Base-by-base conservation (phyloP, 225 moss, liverwort and hornwort species). In the Physcomitrellopsis africana region DNA sequence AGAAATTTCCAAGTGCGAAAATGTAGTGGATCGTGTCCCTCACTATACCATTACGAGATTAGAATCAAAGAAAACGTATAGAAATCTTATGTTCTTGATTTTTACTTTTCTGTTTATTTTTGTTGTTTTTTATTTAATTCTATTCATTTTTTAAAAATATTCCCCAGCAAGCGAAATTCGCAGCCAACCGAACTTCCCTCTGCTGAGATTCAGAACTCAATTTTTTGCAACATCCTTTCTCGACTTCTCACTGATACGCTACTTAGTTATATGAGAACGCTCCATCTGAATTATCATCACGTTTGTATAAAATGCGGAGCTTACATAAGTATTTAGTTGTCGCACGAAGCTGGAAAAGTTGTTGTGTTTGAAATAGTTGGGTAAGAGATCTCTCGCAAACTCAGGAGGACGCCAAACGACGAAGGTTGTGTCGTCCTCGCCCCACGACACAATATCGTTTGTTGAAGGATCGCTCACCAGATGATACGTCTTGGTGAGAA, bases 331-430 rank as follows among this genome's bases (percentile, higher is more conserved):
- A 60, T 86, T 87, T 9, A 90, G 86, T 69, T 87, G 89, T n/a
- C 89, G 85, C 16, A 90, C 87, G 60, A 90, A 90, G 82, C 89
- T 90, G 45, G 89, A 87, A 74, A 90, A 90, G 63, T 85, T 90
- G 87, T 85, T 90, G 3, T 90, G 89, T 81, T 90, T 90, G 85
- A 90, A 90, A 44, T 90, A 87, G 48, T 87, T 87, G 58, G 89
- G 89, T 54, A 90, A 76, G 67, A 90, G 82, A 60, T 90, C 87
- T 58, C 80, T 51, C 19, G 89, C 85, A 48, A 90, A 90, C 82
- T 87, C 87, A 16, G 85, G 80, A 23, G 89, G 89, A 5, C 82
- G 86, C 89, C 89, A 90, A 11, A 90, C 89, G 37, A 90, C 73
- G 68, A 90, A 90, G 29, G 86, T 85, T n/a, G 78, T 85, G 49